phyloP scores from a whole-genome alignment of 306 rosid species.

The Lithocarpus polystachyus region DNA sequence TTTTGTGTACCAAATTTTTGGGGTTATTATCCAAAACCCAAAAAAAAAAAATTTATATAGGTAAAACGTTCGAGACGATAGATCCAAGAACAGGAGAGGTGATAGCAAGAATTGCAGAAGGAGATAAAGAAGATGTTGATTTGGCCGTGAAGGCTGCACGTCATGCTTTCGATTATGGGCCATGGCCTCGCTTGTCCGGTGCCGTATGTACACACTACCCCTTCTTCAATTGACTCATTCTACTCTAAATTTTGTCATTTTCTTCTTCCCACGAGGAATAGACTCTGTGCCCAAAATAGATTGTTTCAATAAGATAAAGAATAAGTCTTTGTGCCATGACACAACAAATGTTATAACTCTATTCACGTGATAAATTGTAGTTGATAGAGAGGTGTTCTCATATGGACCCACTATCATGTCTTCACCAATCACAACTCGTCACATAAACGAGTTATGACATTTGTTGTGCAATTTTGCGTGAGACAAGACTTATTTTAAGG shows the following conservation, averaged over 20 bases:
- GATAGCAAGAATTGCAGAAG: conserved; percentile 56
- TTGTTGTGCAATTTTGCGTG: too few relatives aligned
- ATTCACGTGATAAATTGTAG: too few relatives aligned
- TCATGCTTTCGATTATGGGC: conserved; percentile 73
- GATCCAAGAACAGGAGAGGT: conserved; percentile 76
- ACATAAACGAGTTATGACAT: too few relatives aligned
- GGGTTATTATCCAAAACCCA: background rate
- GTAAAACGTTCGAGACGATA: conserved; percentile 70
- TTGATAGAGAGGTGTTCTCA: too few relatives aligned
- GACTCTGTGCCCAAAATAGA: too few relatives aligned
- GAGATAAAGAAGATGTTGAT: conserved; percentile 60
- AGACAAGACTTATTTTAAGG: too few relatives aligned
- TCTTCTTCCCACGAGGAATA: background rate
- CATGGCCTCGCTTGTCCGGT: conserved; percentile 86
- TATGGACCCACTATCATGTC: too few relatives aligned
- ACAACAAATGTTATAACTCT: too few relatives aligned
- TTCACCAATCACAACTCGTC: too few relatives aligned
- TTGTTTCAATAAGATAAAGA: too few relatives aligned
- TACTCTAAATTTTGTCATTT: background rate
- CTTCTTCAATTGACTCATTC: background rate
- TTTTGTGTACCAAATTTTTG: background rate
- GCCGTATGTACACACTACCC: conserved; percentile 37
- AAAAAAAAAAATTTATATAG: conserved; percentile 21
- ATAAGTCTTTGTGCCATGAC: too few relatives aligned
- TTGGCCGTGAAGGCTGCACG: conserved; percentile 86